These are phyloP conservation scores for Taiozyma onychis DNA, from an alignment of 1,139 yeast genomes.

Conservation along the genomic window DNA sequence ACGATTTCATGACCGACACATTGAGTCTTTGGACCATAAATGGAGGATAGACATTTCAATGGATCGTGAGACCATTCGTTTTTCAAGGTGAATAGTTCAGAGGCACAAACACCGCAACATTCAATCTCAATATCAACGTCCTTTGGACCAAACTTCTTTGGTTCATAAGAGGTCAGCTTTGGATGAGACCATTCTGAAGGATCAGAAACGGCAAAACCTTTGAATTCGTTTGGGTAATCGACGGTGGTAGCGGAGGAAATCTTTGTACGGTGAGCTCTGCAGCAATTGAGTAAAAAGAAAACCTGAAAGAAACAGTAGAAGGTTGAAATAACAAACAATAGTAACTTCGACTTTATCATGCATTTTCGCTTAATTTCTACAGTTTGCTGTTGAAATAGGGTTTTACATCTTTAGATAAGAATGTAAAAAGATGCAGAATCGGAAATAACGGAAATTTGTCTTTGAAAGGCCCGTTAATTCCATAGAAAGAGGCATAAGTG, in stretches of 20 bases:
- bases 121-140: constrained; percentile 34
- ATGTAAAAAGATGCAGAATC: too few relatives aligned
- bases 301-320: too few relatives aligned
- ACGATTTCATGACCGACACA: constrained; percentile 48
- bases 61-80: constrained; percentile 34
- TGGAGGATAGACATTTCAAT: constrained; percentile 25
- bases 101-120: constrained; percentile 54
- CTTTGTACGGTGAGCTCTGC: background rate
- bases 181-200: constrained; percentile 40
- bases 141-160: constrained; percentile 28
- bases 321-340: too few relatives aligned
- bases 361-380: too few relatives aligned
- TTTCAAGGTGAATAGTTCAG: constrained; percentile 40
- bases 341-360: too few relatives aligned
- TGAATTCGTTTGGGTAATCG: constrained; percentile 38
- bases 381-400: too few relatives aligned
- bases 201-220: constrained; percentile 39
- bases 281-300: background rate
- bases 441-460: too few relatives aligned
- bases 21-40: constrained; percentile 27
- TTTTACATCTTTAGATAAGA: too few relatives aligned
- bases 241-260: constrained; percentile 21
- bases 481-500: too few relatives aligned
- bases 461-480: too few relatives aligned
- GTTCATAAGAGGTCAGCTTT: constrained; percentile 30